A percentile compares a stretch with the other conserved stretches of the same genome.
These are phyloP conservation scores for Papiliotrema flavescens DNA, from an alignment of 1,284 basidiomycete genomes.

Conservation along the genomic window DNA sequence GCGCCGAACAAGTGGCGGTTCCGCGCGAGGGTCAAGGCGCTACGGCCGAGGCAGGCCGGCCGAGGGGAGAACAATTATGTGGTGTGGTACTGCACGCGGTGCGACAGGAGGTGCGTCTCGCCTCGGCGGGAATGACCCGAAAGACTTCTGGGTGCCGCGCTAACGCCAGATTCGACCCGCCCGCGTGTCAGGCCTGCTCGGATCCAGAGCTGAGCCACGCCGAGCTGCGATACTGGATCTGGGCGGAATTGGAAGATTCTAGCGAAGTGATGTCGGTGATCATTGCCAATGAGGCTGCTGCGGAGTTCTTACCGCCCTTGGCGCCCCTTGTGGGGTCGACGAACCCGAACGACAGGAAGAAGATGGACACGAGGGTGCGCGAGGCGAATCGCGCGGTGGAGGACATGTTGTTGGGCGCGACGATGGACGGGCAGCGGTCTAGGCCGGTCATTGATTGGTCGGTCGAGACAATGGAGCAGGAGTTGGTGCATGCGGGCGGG, in stretches of 20 bases:
- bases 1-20: conserved; percentile 32
- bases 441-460: conserved; percentile 30
- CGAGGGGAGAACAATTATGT: conserved; percentile 1
- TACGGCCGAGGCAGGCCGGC: background rate
- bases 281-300: conserved; percentile 22
- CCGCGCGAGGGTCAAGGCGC: conserved; percentile 21
- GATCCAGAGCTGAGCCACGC: conserved; percentile 2
- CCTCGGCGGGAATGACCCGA: background rate
- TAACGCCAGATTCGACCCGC: background rate
- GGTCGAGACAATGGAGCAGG: conserved; percentile 17
- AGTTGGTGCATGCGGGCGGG: background rate
- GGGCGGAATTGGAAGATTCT: conserved; percentile 6
- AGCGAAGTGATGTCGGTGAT: conserved; percentile 9
- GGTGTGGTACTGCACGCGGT: background rate
- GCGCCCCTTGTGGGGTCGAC: conserved; percentile 16
- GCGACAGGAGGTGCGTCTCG: background rate
- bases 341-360: conserved; percentile 24
- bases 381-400: conserved; percentile 11
- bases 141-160: no score
- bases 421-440: conserved; percentile 22
- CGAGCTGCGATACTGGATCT: conserved; percentile 28
- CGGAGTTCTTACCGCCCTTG: conserved; percentile 28
- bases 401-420: conserved; percentile 23
- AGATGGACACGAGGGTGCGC: conserved; percentile 8
- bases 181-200: background rate